Base-by-base conservation (phyloP, 306 rosid species). In the Begonia masoniana region DNA sequence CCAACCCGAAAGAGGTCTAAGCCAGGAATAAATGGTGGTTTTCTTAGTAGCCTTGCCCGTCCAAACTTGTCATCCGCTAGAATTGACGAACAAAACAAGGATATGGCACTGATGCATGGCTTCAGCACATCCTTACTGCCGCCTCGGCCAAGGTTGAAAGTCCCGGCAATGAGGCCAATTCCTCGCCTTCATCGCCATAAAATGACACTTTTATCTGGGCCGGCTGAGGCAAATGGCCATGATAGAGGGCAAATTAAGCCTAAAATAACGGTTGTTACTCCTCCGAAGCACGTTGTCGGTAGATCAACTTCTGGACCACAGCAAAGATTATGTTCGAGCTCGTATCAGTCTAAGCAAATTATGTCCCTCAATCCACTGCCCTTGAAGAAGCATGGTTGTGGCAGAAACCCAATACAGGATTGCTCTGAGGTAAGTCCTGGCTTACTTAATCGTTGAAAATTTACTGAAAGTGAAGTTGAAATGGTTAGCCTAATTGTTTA, bases 151-250 rank as follows among this genome's bases (percentile, higher is more conserved):
- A 77, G 87, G 82, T 68, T 83, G 71, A 92, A 92, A 80, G 82
- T 84, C 52, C 89, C 99, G 50, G 84, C 99, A 56, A 83, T 92
- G 99, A 80, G 93, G 81, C 99, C 99, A 39, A 83, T 92, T 68
- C 99, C 99, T 63, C 96, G 82, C 62, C 71, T 74, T 62, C 82
- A 73, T 54, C 85, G 95, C 65, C 95, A 82, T 55, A 86, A 82
- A 68, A 72, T 86, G 93, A 69, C 81, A 43, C 87, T 88, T 43
- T 92, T 92, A 66, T 64, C 95, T 74, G 76, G 96, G 61, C 69
- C 78, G 63, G 64, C 80, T 51, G 88, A 81, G 75, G 72, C 67
- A 48, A 67, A 77, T 70, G 81, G 88, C 24, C 76, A 71, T 17
- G 88, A 77, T 65, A 92, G 93, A 41, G 60, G 77, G 59, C 95